Evolutionary conservation across 2,329 filamentous ascomycete genomes (phyloP).

Genomic region (Cucurbitaria berberidis): DNA sequence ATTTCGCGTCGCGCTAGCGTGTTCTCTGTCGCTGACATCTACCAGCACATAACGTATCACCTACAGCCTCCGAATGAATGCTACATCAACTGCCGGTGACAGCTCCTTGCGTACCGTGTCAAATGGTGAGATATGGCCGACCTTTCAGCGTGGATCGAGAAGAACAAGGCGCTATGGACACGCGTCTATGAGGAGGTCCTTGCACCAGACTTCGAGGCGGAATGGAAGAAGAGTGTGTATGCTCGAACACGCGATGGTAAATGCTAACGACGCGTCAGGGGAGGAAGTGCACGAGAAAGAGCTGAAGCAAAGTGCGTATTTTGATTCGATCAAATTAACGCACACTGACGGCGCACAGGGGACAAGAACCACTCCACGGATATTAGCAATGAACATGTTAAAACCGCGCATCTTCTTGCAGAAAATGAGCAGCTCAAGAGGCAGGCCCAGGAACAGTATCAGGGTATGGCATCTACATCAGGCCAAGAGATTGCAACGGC

Average conservation of each 20-base stretch:
- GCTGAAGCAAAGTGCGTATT: conserved; percentile 35
- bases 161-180: conserved; percentile 35
- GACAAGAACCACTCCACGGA: conserved; percentile 36
- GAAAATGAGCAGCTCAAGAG: conserved; percentile 30
- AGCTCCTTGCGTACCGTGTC: not conserved
- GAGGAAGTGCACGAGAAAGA: conserved; percentile 32
- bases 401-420: conserved; percentile 25
- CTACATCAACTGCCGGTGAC: not conserved
- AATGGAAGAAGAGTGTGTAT: conserved; percentile 43
- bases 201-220: conserved; percentile 37
- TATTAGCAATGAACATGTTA: conserved; percentile 28
- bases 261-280: conserved; percentile 22
- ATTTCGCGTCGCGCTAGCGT: conserved; percentile 29
- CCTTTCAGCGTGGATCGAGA: conserved; percentile 35
- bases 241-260: not conserved
- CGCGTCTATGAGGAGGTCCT: conserved; percentile 46
- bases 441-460: conserved; percentile 16
- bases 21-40: conserved; percentile 12
- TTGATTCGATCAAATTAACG: not conserved
- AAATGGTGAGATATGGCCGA: conserved; percentile 31
- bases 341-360: conserved; percentile 21
- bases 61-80: not conserved
- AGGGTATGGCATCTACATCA: conserved; percentile 2
- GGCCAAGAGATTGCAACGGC: conserved; percentile 2
- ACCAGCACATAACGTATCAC: conserved; percentile 19